Evolutionary conservation across 2,329 filamentous ascomycete species (phyloP).

Genomic region (Penicillium sp.): DNA sequence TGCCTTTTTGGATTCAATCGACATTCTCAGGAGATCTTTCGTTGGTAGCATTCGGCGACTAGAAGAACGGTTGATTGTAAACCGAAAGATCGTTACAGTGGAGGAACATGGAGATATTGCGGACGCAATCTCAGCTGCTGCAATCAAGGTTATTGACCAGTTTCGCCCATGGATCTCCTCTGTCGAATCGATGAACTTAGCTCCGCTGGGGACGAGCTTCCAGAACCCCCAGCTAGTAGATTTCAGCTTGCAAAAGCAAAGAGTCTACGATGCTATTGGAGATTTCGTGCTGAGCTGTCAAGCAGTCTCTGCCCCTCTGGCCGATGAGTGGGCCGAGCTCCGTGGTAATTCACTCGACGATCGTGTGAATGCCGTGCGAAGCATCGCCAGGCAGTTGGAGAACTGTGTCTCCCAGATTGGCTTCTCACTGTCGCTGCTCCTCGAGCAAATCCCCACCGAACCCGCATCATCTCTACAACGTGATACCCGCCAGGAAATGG

Average conservation of each 20-base stretch:
- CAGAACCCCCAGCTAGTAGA: slow-evolving; percentile 84
- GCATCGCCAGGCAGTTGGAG: slow-evolving; percentile 76
- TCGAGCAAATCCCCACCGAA: slow-evolving; percentile 67
- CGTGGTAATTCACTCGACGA: slow-evolving; percentile 86
- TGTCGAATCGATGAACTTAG: slow-evolving; percentile 88
- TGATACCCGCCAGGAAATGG: slow-evolving; percentile 34
- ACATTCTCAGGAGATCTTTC: slow-evolving; percentile 81
- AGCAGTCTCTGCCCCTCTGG: slow-evolving; percentile 83
- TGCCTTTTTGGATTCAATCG: slow-evolving; percentile 75
- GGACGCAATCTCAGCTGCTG: slow-evolving; percentile 77
- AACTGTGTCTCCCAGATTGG: slow-evolving; percentile 83
- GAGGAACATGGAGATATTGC: slow-evolving; percentile 76
- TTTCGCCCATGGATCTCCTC: slow-evolving; percentile 88
- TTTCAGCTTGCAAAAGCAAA: slow-evolving; percentile 88
- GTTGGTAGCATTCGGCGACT: slow-evolving; percentile 82
- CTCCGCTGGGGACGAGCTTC: slow-evolving; percentile 71
- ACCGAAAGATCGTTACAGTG: slow-evolving; percentile 78
- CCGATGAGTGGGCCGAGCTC: slow-evolving; percentile 94
- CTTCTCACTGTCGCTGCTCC: slow-evolving; percentile 81
- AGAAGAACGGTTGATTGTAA: slow-evolving; percentile 75
- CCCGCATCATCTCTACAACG: slow-evolving; percentile 52
- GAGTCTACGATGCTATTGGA: slow-evolving; percentile 87
- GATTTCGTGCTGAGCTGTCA: slow-evolving; percentile 87
- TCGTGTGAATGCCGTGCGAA: slow-evolving; percentile 75
- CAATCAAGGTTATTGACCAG: slow-evolving; percentile 77